Evolutionary conservation across 176 grass and related monocot species (phyloP), one percentile per base, ranked within the genome.

Genomic region (Zoysia japonica): DNA sequence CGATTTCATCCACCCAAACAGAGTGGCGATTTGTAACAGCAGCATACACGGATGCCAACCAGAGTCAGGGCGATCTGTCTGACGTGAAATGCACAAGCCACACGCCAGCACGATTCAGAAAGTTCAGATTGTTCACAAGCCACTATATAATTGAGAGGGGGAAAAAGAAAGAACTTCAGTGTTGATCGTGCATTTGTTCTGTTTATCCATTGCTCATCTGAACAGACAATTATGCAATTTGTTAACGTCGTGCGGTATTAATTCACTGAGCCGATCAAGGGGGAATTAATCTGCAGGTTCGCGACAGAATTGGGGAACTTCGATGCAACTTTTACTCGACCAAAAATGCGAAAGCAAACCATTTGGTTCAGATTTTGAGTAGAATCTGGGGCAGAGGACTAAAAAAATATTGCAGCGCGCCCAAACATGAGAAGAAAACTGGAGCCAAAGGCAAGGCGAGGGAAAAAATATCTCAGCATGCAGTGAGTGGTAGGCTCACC

Each of bases 401-500:
- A 2, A 2, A 0, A 64, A 64, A 39, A 39, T 5, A 39, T 4
- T 13, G 28, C 13, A 39, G 7, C 15, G 15, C 14, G 2, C 37
- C 69, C 20, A 35, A 47, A 9, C 10, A 48, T 12, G 3, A 57
- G 39, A 59, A 40, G 47, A 16, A 73, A 48, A 47, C 11, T 36
- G 37, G 78, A 36, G 9, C 20, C 1, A 3, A 5, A 47, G 5
- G 5, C 1, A 6, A 2, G n/a, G n/a, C 28, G 28, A 10, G 1
- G 5, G 39, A 0, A 2, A 1, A 9, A 59, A 61, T n/a, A 35
- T n/a, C 20, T 3, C 2, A 60, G 8, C 0, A 13, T 9, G 74
- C 9, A 1, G 4, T 14, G 13, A 42, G 13, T 47, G 7, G n/a
- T 28, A 11, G 60, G 17, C 81, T 80, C 64, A 94, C 92, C 88